Evolutionary conservation across 169 alveolate genomes (phyloP).

Genomic region (Plasmodium sp.): DNA sequence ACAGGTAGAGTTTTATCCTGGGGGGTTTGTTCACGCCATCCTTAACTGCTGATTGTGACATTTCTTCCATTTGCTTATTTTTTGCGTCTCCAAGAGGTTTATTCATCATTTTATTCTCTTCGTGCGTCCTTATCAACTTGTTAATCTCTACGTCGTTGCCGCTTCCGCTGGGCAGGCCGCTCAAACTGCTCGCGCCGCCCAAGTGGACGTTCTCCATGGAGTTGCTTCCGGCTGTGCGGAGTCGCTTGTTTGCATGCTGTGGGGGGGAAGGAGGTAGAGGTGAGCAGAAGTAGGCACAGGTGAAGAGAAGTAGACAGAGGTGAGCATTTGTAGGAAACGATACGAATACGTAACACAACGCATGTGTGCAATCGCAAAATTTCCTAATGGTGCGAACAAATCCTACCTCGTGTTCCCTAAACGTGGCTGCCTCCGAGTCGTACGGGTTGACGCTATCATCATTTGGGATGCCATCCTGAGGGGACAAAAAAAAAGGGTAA

Average conservation of each 20-base stretch:
- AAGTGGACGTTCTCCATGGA: conserved; percentile 1
- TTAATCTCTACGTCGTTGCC: neutral
- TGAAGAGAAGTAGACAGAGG: too few species aligned
- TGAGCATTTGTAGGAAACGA: too few species aligned
- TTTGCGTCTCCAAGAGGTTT: neutral
- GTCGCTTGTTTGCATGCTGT: conserved; percentile 42
- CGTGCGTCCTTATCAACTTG: conserved; percentile 30
- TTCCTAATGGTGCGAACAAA: neutral
- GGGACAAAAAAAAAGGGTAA: neutral
- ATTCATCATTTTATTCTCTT: conserved; percentile 2
- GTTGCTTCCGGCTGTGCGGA: conserved; percentile 7
- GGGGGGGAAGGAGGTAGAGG: too few species aligned
- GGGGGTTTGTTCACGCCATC: conserved; percentile 19
- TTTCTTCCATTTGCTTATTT: conserved; percentile 33
- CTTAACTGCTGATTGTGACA: conserved; percentile 16
- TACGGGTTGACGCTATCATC: conserved; percentile 12
- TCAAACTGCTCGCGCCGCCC: neutral
- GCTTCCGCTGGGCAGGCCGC: neutral
- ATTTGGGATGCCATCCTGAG: conserved; percentile 5
- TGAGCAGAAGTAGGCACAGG: too few species aligned
- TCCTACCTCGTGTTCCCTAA: conserved; percentile 38
- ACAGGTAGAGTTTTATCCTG: conserved; percentile 74
- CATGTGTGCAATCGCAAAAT: neutral
- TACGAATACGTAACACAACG: neutral
- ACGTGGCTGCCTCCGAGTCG: conserved; percentile 18